Conservation (phyloP, 257 asterid species). For the Solanum habrochaites region DNA sequence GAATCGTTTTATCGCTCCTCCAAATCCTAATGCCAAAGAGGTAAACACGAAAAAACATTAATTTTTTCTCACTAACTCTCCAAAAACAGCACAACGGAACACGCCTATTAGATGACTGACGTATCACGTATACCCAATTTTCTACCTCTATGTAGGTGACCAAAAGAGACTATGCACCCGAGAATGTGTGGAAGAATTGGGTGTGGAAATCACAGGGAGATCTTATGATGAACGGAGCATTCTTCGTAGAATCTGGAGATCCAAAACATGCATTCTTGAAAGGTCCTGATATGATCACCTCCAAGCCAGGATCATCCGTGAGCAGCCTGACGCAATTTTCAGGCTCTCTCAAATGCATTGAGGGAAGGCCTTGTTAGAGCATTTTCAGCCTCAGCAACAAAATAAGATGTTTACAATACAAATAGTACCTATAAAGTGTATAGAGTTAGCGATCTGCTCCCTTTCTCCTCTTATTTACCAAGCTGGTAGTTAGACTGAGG, state of each 20-base stretch:
- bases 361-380: constrained; percentile 11
- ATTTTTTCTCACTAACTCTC: background rate
- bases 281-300: constrained; percentile 16
- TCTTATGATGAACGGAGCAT: constrained; percentile 61
- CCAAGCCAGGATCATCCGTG: constrained; percentile 39
- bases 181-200: constrained; percentile 68
- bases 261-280: constrained; percentile 26
- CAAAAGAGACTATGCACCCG: constrained; percentile 44
- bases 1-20: constrained; percentile 40
- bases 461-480: background rate
- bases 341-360: constrained; percentile 40
- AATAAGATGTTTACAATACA: background rate
- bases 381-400: background rate
- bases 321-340: constrained; percentile 24
- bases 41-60: constrained; percentile 1
- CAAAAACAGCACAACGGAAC: background rate
- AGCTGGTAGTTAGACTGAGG: background rate
- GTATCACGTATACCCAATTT: background rate
- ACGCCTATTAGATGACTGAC: background rate
- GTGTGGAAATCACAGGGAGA: constrained; percentile 74
- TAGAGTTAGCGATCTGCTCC: background rate
- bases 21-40: constrained; percentile 44
- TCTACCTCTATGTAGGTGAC: constrained; percentile 35
- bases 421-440: background rate
- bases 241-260: constrained; percentile 60